A percentile compares a stretch with the other conserved stretches of the same genome.
phyloP scores from a whole-genome alignment of 257 asterid species.

The Capsicum pubescens region DNA sequence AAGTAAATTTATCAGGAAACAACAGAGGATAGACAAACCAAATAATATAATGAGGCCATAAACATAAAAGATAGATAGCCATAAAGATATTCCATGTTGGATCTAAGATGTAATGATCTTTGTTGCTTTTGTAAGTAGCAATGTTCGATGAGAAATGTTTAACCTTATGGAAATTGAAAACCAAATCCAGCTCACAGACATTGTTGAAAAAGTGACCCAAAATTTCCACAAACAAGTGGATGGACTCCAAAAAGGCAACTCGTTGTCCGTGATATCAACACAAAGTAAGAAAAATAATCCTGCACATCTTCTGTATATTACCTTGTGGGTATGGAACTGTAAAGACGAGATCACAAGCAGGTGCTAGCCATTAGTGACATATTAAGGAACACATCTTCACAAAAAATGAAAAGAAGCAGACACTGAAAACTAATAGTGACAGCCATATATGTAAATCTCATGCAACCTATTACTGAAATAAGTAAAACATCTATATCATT shows the following conservation, averaged over 20 bases:
- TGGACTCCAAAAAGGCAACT: conserved; percentile 79
- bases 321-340: conserved; percentile 96
- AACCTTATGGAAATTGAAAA: conserved; percentile 98
- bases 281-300: conserved; percentile 94
- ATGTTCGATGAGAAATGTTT: conserved; percentile 27
- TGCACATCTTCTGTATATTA: conserved; percentile 95
- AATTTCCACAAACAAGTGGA: conserved; percentile 98
- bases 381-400: neutral
- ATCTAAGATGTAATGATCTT: neutral
- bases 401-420: neutral
- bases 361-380: conserved; percentile 25
- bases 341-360: conserved; percentile 15
- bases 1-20: neutral
- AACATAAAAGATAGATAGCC: neutral
- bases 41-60: conserved; percentile 5
- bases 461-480: neutral
- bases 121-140: neutral
- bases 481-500: neutral
- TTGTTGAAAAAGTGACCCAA: conserved; percentile 97
- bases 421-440: neutral
- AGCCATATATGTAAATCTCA: neutral
- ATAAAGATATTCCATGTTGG: neutral
- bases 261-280: conserved; percentile 97
- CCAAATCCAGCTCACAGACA: conserved; percentile 96
- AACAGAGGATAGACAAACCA: conserved; percentile 5